phyloP scores from a whole-genome alignment of 1,139 yeast genomes.

The Candida glucosophila region DNA sequence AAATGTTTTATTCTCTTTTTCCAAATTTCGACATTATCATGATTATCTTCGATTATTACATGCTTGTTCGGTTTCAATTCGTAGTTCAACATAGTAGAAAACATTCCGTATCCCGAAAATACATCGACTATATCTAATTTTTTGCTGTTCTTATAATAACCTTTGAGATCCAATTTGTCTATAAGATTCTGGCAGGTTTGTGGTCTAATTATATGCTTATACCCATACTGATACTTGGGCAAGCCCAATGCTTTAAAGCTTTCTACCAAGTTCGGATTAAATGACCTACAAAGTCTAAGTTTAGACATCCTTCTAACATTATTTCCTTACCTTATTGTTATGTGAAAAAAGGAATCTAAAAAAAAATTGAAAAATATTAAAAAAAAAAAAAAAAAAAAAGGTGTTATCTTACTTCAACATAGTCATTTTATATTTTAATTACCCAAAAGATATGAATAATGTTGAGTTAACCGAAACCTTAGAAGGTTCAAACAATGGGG shows the following conservation, averaged over 20 bases:
- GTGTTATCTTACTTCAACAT: too few relatives aligned
- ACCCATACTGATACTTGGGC: constrained; percentile 13
- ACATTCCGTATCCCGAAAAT: constrained; percentile 49
- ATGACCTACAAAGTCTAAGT: too few relatives aligned
- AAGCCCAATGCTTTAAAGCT: constrained; percentile 10
- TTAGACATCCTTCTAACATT: too few relatives aligned
- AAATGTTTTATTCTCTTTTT: constrained; percentile 14
- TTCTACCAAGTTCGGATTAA: constrained; percentile 22
- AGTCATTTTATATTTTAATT: too few relatives aligned
- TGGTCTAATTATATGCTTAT: constrained; percentile 14
- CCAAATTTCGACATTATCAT: constrained; percentile 27
- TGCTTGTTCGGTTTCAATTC: constrained; percentile 53
- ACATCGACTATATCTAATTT: constrained; percentile 56
- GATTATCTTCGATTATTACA: constrained; percentile 45
- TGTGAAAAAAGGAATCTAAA: too few relatives aligned
- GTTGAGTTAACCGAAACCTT: too few relatives aligned
- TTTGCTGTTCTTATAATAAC: constrained; percentile 31
- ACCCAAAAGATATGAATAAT: too few relatives aligned
- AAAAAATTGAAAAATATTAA: too few relatives aligned
- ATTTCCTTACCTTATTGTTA: too few relatives aligned
- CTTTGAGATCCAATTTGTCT: constrained; percentile 31
- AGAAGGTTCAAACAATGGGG: too few relatives aligned
- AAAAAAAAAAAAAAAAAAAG: too few relatives aligned
- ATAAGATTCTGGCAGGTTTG: constrained; percentile 29
- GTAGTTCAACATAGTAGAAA: constrained; percentile 48